Percentiles rank a stretch among this genome's conserved stretches.
Conservation (phyloP, 2,329 filamentous ascomycete genomes). For the Fusarium ramigenum region DNA sequence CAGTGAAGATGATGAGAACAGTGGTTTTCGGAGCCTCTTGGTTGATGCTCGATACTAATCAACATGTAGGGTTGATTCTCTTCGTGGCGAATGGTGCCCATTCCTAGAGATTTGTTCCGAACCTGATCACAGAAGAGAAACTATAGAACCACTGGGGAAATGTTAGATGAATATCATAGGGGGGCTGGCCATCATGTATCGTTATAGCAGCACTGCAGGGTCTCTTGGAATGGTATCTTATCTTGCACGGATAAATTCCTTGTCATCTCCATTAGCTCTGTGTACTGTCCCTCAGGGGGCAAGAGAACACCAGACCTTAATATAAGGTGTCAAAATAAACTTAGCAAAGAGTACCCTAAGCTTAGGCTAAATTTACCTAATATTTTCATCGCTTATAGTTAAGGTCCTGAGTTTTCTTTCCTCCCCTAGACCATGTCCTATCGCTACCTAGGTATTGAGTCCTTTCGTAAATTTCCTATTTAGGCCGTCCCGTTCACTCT, state of each 20-base stretch:
- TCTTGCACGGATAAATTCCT: neutral
- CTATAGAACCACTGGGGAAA: neutral
- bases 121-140: neutral
- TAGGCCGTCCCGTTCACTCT: slow-evolving; percentile 39
- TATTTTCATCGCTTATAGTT: neutral
- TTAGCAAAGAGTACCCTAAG: neutral
- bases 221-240: neutral
- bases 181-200: neutral
- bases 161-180: neutral
- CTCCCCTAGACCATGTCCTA: neutral
- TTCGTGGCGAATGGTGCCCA: neutral
- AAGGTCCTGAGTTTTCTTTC: neutral
- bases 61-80: neutral
- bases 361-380: neutral
- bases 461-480: slow-evolving; percentile 42
- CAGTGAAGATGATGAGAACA: neutral
- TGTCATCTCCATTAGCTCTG: neutral
- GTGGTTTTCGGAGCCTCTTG: neutral
- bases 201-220: neutral
- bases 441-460: neutral
- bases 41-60: neutral
- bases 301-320: neutral
- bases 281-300: neutral
- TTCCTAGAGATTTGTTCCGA: neutral
- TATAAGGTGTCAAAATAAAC: neutral